Base-by-base conservation (phyloP, 2,329 filamentous ascomycete genomes). In the Aspergillus sp. region DNA sequence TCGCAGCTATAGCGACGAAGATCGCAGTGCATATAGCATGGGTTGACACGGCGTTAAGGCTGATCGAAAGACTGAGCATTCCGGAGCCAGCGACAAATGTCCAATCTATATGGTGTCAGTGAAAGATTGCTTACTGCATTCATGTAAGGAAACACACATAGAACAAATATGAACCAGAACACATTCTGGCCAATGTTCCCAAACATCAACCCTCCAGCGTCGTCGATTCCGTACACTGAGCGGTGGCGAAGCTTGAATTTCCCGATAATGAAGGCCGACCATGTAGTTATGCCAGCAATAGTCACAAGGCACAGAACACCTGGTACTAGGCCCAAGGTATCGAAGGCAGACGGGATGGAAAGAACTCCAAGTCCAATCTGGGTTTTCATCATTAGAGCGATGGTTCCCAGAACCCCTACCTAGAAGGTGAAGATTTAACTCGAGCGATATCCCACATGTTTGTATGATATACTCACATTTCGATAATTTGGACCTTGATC, bases 41-140 rank as follows among this genome's bases (percentile, higher is more conserved):
- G 0, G 57, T 51, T 0, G 68, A 71, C 1, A 73, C 48, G 1
- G 70, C 60, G 46, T 73, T 73, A 5, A 73, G 51, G 0, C 56
- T 63, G 30, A 70, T 71, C 0, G 68, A 72, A 5, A 68, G 57
- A 10, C 71, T 61, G 2, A 73, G 56, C 50, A 75, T 65, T 5
- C 64, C 70, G n/a, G 69, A 70, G 41, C 70, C 72, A 44, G 62
- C 53, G 44, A 66, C 68, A 64, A 48, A 74, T 45, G 56, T 60
- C 53, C 35, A 66, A 63, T 53, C 27, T 32, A 32, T 3, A 13
- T 6, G 7, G 7, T 3, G 13, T 9, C 13, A 32, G 13, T 32
- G 27, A 9, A 13, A 32, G 27, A 32, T 6, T 9, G 7, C 27
- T 9, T 9, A 6, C 5, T 32, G 7, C 27, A 9, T 32, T 32